phyloP scores from a whole-genome alignment of 768 basidiomycete species.

The Pisolithus marmoratus region DNA sequence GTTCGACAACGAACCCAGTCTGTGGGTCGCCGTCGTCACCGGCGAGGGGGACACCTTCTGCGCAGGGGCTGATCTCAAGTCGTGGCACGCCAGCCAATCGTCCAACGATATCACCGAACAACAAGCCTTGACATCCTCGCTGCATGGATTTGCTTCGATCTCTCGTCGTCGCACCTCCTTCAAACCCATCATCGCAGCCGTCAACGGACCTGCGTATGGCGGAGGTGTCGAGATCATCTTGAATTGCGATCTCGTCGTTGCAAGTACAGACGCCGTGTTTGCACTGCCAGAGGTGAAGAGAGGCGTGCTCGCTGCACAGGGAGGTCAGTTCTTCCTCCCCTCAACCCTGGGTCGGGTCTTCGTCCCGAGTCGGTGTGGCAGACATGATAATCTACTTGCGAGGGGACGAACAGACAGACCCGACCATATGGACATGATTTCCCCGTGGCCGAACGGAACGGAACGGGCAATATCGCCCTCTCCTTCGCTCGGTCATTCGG shows the following conservation, averaged over 20 bases:
- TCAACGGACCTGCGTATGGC: constrained; percentile 66
- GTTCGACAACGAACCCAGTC: constrained; percentile 65
- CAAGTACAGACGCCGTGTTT: constrained; percentile 61
- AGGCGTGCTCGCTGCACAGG: constrained; percentile 68
- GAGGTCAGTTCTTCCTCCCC: constrained; percentile 41
- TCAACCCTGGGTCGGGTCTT: background rate
- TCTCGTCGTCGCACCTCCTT: constrained; percentile 55
- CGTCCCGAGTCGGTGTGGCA: background rate
- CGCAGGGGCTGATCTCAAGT: constrained; percentile 74
- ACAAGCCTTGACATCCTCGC: constrained; percentile 31
- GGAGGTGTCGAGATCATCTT: constrained; percentile 64
- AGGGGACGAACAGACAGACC: background rate
- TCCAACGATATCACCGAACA: constrained; percentile 40
- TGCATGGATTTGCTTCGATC: constrained; percentile 66
- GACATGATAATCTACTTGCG: background rate
- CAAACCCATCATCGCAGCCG: constrained; percentile 80
- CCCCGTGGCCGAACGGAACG: no score
- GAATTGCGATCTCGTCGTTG: constrained; percentile 75
- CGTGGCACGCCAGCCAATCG: constrained; percentile 54
- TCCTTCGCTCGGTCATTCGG: no score
- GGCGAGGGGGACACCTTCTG: constrained; percentile 72
- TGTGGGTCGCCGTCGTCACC: constrained; percentile 78
- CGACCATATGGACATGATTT: background rate
- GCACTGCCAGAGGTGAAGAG: constrained; percentile 75
- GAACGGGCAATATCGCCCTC: no score